phyloP scores from a whole-genome alignment of 2,329 filamentous ascomycete species.

The Emergomyces africanus region DNA sequence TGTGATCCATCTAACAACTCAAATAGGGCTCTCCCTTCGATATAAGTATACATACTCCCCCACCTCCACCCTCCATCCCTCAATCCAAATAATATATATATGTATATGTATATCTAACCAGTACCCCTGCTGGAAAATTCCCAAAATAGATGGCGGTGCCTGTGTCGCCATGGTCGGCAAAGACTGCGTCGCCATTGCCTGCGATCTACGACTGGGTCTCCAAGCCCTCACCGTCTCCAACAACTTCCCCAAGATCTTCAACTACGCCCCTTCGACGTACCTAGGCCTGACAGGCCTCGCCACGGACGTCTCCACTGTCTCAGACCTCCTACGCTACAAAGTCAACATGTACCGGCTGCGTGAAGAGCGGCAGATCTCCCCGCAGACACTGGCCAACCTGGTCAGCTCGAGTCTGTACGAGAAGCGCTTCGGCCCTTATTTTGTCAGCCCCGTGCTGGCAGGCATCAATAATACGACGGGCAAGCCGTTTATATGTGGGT shows the following conservation, averaged over 20 bases:
- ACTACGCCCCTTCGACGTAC: conserved; percentile 81
- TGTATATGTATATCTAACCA: background rate
- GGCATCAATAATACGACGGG: conserved; percentile 90
- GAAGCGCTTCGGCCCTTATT: conserved; percentile 90
- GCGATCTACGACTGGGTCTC: conserved; percentile 92
- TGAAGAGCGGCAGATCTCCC: conserved; percentile 93
- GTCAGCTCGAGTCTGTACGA: conserved; percentile 88
- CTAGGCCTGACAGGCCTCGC: conserved; percentile 92
- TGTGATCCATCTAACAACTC: conserved; percentile 22
- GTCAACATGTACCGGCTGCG: conserved; percentile 99
- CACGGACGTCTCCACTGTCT: conserved; percentile 88
- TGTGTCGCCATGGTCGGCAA: conserved; percentile 99
- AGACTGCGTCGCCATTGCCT: conserved; percentile 98
- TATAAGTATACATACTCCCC: conserved; percentile 56
- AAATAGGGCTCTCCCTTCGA: conserved; percentile 76
- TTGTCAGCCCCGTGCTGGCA: conserved; percentile 86
- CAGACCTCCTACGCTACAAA: conserved; percentile 98
- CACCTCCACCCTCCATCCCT: conserved; percentile 3
- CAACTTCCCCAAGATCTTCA: conserved; percentile 99
- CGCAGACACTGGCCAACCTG: conserved; percentile 91
- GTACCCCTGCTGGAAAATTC: no score
- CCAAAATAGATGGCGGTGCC: conserved; percentile 60
- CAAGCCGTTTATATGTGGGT: conserved; percentile 96
- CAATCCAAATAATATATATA: background rate
- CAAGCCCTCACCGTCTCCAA: conserved; percentile 96